phyloP scores from a whole-genome alignment of 345 rosid genomes.

The Populus davidiana region DNA sequence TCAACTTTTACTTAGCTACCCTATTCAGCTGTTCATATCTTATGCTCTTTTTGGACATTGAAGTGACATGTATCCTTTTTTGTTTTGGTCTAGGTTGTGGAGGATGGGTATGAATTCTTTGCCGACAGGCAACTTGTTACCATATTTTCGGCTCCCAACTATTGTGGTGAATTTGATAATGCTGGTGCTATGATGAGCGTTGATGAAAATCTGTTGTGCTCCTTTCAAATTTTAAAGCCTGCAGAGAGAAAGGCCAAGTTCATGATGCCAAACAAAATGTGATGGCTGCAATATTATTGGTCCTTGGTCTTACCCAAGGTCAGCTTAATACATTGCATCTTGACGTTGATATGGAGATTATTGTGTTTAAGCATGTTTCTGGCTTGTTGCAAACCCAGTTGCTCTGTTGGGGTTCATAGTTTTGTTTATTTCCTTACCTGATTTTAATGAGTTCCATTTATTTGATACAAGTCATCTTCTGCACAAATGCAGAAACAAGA shows the following conservation, averaged over 20 bases:
- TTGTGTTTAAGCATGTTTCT: neutral
- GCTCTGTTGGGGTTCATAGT: neutral
- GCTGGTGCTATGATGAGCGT: conserved; percentile 99
- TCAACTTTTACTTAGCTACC: neutral
- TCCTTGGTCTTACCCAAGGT: conserved; percentile 26
- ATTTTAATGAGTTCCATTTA: neutral
- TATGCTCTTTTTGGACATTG: conserved; percentile 11
- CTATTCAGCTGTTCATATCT: neutral
- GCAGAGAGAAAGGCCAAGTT: conserved; percentile 45
- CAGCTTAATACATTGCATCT: conserved; percentile 11
- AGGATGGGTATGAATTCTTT: conserved; percentile 97
- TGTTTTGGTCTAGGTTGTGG: conserved; percentile 64
- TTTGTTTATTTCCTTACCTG: neutral
- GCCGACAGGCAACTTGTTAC: conserved; percentile 92
- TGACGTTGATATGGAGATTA: neutral
- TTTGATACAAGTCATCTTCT: neutral
- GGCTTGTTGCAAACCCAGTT: neutral
- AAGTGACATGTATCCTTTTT: neutral
- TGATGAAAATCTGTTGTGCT: conserved; percentile 82
- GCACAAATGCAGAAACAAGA: no score
- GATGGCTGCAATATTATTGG: conserved; percentile 25
- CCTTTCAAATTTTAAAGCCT: conserved; percentile 94
- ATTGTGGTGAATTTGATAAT: conserved; percentile 97
- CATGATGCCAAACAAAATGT: conserved; percentile 57
- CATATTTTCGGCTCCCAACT: conserved; percentile 91